A percentile compares a stretch with the other conserved stretches of the same genome.
Evolutionary conservation across 2,329 filamentous ascomycete species (phyloP).

Genomic region (Dactylellina cionopaga): DNA sequence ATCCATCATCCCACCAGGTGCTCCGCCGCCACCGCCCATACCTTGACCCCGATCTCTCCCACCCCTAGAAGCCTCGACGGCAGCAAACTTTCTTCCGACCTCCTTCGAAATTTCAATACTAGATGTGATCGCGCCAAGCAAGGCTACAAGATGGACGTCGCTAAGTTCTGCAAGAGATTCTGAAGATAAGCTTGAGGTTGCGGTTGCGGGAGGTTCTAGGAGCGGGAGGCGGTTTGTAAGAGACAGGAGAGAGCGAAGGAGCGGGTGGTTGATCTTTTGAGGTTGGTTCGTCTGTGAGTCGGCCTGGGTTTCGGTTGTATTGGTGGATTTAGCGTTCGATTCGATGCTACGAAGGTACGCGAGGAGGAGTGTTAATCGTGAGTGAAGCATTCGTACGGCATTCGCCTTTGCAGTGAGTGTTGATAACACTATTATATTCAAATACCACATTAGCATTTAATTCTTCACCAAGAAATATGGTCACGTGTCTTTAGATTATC

Average conservation of each 20-base stretch:
- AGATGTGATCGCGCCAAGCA: constrained; percentile 79
- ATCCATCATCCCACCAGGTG: constrained; percentile 29
- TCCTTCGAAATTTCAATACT: constrained; percentile 76
- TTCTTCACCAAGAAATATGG: too few species aligned
- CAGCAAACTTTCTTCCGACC: constrained; percentile 77
- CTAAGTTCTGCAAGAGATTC: constrained; percentile 82
- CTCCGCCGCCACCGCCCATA: constrained; percentile 10
- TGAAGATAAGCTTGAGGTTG: constrained; percentile 69
- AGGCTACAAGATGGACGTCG: constrained; percentile 79
- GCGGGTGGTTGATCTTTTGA: constrained; percentile 65
- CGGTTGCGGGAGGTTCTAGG: constrained; percentile 74
- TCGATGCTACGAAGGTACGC: constrained; percentile 73
- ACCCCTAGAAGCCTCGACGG: constrained; percentile 52
- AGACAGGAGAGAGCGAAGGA: constrained; percentile 88
- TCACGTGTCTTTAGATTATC: too few species aligned
- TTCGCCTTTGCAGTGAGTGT: constrained; percentile 86
- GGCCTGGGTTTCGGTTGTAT: constrained; percentile 53
- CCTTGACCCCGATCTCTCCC: constrained; percentile 26
- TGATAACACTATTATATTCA: constrained; percentile 66
- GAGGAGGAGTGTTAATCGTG: constrained; percentile 75
- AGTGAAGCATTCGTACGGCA: constrained; percentile 90
- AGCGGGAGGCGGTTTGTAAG: constrained; percentile 81
- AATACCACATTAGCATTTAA: constrained; percentile 4
- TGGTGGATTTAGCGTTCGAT: constrained; percentile 52
- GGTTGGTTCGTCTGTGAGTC: constrained; percentile 52